Conservation (phyloP, 192 early-diverging fungal species). For the Coemansia sp. region DNA sequence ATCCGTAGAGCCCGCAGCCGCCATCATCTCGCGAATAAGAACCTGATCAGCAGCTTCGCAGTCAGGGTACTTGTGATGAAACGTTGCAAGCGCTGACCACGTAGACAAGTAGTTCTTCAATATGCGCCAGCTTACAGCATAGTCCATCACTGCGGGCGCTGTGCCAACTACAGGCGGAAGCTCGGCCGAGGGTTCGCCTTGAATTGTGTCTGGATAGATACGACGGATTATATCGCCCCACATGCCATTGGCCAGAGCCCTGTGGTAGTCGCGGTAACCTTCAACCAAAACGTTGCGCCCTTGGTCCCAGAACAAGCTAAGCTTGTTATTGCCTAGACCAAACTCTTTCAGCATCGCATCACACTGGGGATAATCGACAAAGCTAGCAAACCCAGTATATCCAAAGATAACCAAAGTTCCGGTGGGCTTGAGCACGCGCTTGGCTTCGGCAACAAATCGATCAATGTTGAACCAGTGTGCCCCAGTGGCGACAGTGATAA, state of each 20-base stretch:
- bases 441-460: slow-evolving; percentile 27
- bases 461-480: slow-evolving; percentile 45
- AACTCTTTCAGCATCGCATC: slow-evolving; percentile 30
- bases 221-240: slow-evolving; percentile 18
- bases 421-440: slow-evolving; percentile 41
- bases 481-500: slow-evolving; percentile 41
- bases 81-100: slow-evolving; percentile 13
- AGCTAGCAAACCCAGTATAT: slow-evolving; percentile 32
- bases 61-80: slow-evolving; percentile 24
- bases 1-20: slow-evolving; percentile 15
- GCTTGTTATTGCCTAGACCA: slow-evolving; percentile 5
- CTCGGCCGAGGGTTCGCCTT: slow-evolving; percentile 7
- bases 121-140: slow-evolving; percentile 20
- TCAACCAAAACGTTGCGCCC: slow-evolving; percentile 28
- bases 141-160: slow-evolving; percentile 21
- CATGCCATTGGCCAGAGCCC: slow-evolving; percentile 2
- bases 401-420: slow-evolving; percentile 48
- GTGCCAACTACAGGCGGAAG: slow-evolving; percentile 3
- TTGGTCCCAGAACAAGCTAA: slow-evolving; percentile 23
- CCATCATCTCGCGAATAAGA: slow-evolving; percentile 31
- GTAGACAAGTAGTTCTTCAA: slow-evolving; percentile 25
- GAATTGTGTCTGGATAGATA: slow-evolving; percentile 20
- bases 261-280: slow-evolving; percentile 27
- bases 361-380: slow-evolving; percentile 45
- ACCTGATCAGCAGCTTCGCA: slow-evolving; percentile 3